A percentile compares a stretch with the other conserved stretches of the same genome.
Evolutionary conservation across 176 grass and related monocot genomes (phyloP).

Genomic region (maize (Zea mays)): Zm-B73-REFERENCE-NAM-5.0 NC_050102.1:115264001-115264500

Average conservation of each 20-base stretch:
- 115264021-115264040: slow-evolving; percentile 46
- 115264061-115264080: slow-evolving; percentile 55
- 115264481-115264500: slow-evolving; percentile 60
- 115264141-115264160: slow-evolving; percentile 35
- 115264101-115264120: slow-evolving; percentile 19
- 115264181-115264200: slow-evolving; percentile 42
- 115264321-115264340: slow-evolving; percentile 79
- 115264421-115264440: slow-evolving; percentile 33
- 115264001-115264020: slow-evolving; percentile 83
- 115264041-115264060: slow-evolving; percentile 48
- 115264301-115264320: slow-evolving; percentile 67
- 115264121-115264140: slow-evolving; percentile 30
- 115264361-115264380: slow-evolving; percentile 25
- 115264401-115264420: slow-evolving; percentile 50
- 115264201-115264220: slow-evolving; percentile 58
- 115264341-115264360: slow-evolving; percentile 55
- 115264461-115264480: slow-evolving; percentile 45
- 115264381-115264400: slow-evolving; percentile 49
- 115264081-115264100: slow-evolving; percentile 32
- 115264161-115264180: slow-evolving; percentile 40
- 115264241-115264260: slow-evolving; percentile 88
- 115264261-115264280: slow-evolving; percentile 77
- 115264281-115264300: slow-evolving; percentile 70
- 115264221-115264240: slow-evolving; percentile 75
- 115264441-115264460: slow-evolving; percentile 32